Evolutionary conservation across 805 yeast genomes (phyloP).

Genomic region (Candida easanensis): DNA sequence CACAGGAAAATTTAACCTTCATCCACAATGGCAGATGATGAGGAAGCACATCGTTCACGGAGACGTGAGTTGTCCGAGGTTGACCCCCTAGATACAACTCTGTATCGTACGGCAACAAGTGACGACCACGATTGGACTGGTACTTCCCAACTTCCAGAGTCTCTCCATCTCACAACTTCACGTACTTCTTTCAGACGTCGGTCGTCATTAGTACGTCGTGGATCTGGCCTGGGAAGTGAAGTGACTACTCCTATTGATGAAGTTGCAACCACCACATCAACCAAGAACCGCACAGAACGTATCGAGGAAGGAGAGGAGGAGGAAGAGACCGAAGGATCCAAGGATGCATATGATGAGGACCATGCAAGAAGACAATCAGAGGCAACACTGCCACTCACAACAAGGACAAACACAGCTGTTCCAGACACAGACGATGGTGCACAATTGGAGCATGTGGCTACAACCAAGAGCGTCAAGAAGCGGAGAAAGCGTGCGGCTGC

Average conservation of each 20-base stretch:
- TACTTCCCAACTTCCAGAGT: slow-evolving; percentile 8
- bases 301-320: slow-evolving; percentile 3
- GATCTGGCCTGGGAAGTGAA: neutral
- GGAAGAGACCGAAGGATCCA: slow-evolving; percentile 2
- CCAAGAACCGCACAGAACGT: neutral
- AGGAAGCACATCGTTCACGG: neutral
- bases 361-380: neutral
- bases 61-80: slow-evolving; percentile 12
- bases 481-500: slow-evolving; percentile 10
- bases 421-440: slow-evolving; percentile 4
- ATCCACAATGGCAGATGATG: neutral
- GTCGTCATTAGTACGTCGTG: slow-evolving; percentile 6
- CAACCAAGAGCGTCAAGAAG: slow-evolving; percentile 14
- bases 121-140: slow-evolving; percentile 15
- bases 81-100: slow-evolving; percentile 15
- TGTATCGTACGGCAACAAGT: slow-evolving; percentile 10
- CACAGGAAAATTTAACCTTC: neutral
- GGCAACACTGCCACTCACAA: neutral
- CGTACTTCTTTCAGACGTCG: slow-evolving; percentile 5
- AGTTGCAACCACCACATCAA: neutral
- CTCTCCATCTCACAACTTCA: slow-evolving; percentile 9
- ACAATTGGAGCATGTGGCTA: slow-evolving; percentile 6
- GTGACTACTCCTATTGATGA: neutral
- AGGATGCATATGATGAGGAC: neutral
- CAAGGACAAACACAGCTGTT: neutral